Conservation (phyloP, 2,329 filamentous ascomycete species). For the Ascochyta koolunga region DNA sequence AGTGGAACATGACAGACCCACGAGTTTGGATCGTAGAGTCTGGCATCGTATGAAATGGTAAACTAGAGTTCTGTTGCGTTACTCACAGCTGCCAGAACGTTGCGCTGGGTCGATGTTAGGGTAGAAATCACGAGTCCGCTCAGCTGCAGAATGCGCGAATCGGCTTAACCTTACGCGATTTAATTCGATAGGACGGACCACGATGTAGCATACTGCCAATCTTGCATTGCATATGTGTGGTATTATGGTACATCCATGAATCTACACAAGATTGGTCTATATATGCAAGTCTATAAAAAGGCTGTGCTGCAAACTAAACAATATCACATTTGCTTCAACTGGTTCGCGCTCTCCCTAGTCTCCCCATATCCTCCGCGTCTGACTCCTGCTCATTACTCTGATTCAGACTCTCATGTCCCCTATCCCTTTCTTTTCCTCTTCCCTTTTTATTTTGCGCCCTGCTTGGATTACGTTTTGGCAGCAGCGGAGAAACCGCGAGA, state of each 20-base stretch:
- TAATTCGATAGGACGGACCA: neutral
- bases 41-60: neutral
- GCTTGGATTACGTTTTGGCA: neutral
- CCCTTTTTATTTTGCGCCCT: neutral
- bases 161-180: neutral
- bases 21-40: neutral
- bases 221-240: no score
- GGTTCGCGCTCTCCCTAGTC: neutral
- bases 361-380: neutral
- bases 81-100: no score
- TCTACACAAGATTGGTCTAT: neutral
- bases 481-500: neutral
- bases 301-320: neutral
- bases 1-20: conserved; percentile 1
- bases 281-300: neutral
- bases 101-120: no score
- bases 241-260: neutral
- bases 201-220: neutral
- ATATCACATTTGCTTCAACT: neutral
- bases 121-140: neutral
- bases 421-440: neutral
- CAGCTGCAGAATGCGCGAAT: neutral
- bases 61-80: no score
- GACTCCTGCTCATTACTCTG: neutral
- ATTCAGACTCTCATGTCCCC: neutral